Conservation (phyloP, 2,329 filamentous ascomycete genomes). For the Thielaviopsis punctulata region DNA sequence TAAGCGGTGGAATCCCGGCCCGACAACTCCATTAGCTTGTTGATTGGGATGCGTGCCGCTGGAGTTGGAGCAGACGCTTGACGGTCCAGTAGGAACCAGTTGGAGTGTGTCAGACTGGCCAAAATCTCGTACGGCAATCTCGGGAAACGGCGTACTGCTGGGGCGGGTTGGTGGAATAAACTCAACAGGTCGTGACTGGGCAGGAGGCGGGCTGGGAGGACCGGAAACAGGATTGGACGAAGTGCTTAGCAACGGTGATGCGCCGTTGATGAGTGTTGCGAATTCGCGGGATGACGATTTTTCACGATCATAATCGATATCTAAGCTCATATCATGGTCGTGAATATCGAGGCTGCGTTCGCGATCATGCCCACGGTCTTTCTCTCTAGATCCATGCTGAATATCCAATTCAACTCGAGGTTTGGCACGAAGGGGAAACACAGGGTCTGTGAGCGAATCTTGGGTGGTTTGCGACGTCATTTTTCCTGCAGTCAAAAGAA, state of each 20-base stretch:
- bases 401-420: constrained; percentile 4
- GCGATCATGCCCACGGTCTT: background rate
- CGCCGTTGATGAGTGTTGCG: constrained; percentile 11
- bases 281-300: constrained; percentile 18
- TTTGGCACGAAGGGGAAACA: background rate
- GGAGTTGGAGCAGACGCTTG: background rate
- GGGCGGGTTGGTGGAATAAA: constrained; percentile 35
- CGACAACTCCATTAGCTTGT: background rate
- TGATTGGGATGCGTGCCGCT: background rate
- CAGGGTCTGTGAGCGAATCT: background rate
- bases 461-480: background rate
- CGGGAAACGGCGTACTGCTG: constrained; percentile 43
- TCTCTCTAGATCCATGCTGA: constrained; percentile 3
- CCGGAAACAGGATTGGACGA: constrained; percentile 17
- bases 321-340: constrained; percentile 14
- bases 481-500: background rate
- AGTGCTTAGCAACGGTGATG: constrained; percentile 19
- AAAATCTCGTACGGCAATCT: constrained; percentile 30
- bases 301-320: constrained; percentile 13
- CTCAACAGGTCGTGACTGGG: constrained; percentile 23
- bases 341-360: background rate
- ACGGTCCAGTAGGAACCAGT: background rate
- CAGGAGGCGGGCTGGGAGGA: constrained; percentile 16
- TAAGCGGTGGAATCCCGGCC: constrained; percentile 27
- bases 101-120: background rate